Conservation (phyloP, 345 rosid species). For the Eucalyptus caleyi region DNA sequence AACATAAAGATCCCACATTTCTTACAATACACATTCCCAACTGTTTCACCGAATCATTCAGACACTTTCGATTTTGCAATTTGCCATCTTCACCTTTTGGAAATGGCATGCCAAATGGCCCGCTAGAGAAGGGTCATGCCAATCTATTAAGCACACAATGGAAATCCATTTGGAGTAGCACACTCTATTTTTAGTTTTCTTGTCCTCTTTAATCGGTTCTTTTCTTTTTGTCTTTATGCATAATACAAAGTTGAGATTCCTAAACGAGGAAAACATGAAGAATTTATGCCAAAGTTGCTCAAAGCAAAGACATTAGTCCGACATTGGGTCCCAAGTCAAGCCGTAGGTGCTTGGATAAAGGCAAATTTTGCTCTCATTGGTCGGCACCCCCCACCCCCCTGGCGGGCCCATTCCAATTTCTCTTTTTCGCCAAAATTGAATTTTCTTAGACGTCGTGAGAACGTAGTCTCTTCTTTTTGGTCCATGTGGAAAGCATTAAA, state of each 20-base stretch:
- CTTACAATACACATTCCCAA: background rate
- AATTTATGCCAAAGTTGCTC: background rate
- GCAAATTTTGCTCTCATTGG: background rate
- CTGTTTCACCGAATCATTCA: accelerated
- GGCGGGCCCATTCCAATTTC: background rate
- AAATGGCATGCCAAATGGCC: background rate
- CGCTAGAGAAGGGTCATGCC: background rate
- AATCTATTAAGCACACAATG: background rate
- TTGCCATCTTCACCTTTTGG: background rate
- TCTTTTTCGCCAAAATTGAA: background rate
- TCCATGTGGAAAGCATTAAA: background rate
- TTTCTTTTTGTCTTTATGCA: background rate
- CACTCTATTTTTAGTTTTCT: background rate
- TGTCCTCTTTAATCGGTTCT: background rate
- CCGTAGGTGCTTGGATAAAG: background rate
- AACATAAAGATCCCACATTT: background rate
- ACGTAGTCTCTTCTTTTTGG: background rate
- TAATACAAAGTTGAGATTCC: background rate
- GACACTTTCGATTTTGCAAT: background rate
- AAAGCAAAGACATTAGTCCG: background rate
- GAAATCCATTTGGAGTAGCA: background rate
- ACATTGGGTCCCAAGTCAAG: background rate
- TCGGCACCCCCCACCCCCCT: background rate
- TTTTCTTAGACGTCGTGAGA: background rate
- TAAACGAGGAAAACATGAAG: background rate